Percentiles rank a stretch among this genome's conserved stretches.
These are phyloP conservation scores for Leucocoprinus birnbaumii DNA, from an alignment of 768 basidiomycete genomes.

Conservation along the genomic window DNA sequence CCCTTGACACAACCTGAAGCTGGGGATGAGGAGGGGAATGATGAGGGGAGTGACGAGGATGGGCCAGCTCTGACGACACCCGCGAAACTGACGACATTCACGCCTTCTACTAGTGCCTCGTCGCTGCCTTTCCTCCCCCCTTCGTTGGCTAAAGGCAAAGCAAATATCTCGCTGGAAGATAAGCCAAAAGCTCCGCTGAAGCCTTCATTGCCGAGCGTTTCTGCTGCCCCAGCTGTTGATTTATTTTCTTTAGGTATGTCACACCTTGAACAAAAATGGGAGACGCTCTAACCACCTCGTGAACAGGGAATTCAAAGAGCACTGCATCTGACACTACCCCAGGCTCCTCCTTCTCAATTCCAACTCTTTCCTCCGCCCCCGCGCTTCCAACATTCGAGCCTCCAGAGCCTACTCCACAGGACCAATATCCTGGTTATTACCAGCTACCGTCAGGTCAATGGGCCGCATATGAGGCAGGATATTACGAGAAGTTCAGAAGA, in stretches of 20 bases:
- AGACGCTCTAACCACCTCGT: neutral
- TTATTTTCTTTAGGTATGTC: conserved; percentile 67
- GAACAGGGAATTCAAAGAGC: conserved; percentile 6
- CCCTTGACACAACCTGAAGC: neutral
- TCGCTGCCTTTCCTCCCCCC: conserved; percentile 53
- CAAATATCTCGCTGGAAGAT: conserved; percentile 56
- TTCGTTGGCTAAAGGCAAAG: conserved; percentile 55
- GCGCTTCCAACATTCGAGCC: conserved; percentile 61
- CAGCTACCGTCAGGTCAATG: conserved; percentile 78
- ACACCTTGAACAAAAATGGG: neutral
- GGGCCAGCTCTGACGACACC: conserved; percentile 2
- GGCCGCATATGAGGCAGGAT: conserved; percentile 68
- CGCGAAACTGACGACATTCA: too few relatives aligned
- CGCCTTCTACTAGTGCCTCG: conserved; percentile 14
- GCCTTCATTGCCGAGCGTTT: conserved; percentile 9
- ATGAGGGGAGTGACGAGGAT: conserved; percentile 22
- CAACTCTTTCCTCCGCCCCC: conserved; percentile 64
- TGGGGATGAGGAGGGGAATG: neutral
- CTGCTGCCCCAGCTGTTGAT: conserved; percentile 41
- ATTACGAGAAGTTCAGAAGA: conserved; percentile 64
- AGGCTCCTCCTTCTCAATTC: conserved; percentile 20
- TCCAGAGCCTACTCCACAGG: conserved; percentile 70
- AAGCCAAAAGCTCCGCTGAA: conserved; percentile 16
- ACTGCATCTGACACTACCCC: conserved; percentile 21
- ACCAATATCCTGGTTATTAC: conserved; percentile 87